Base-by-base conservation (phyloP, 2,329 filamentous ascomycete genomes). In the Beauveria australis region DNA sequence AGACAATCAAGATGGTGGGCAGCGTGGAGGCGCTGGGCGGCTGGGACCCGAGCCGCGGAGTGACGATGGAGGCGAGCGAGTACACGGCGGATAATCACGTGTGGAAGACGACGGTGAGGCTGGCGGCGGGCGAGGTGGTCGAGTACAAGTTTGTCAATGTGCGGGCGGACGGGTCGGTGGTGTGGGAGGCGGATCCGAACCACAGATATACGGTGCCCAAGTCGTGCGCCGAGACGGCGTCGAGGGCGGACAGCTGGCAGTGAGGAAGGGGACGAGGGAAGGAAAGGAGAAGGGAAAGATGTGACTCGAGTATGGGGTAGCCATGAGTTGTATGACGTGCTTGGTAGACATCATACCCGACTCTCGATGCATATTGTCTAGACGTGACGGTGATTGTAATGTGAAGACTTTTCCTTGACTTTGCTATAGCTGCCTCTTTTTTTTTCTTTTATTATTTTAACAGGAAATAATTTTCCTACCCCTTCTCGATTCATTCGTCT, bases 71-170 rank as follows among this genome's bases (percentile, higher is more conserved):
- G 51, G 83, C 87, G 2, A 75, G 73, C 18, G 67, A 76, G 19
- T 91, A 91, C 69, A 86, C 83, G 0, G 66, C 74, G 2, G 73
- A 70, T 40, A 83, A 87, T 66, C 84, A 82, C 0, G 64, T 88
- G 6, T 91, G 88, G 89, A 78, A 74, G 51, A 78, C 72, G 0
- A 81, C 80, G 0, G 68, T 90, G 30, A 75, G 73, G 1, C 71
- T 91, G 18, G 72, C 76, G 0, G 77, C 83, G 0, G 87, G 86
- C 2, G 76, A 77, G 53, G 73, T 71, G 3, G 75, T 91, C 48
- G 67, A 84, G 74, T 91, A 89, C 71, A 90, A 91, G 75, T 91
- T 84, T 68, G 81, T 91, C 66, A 81, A 82, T 54, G 79, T 87
- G 47, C 76, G 77, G 61, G 67, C 72, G 1, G 79, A 81, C 65